Evolutionary conservation across 441 rosid genomes (phyloP), one percentile per base, ranked within the genome.

Genomic region (Syzygium syzygioides): DNA sequence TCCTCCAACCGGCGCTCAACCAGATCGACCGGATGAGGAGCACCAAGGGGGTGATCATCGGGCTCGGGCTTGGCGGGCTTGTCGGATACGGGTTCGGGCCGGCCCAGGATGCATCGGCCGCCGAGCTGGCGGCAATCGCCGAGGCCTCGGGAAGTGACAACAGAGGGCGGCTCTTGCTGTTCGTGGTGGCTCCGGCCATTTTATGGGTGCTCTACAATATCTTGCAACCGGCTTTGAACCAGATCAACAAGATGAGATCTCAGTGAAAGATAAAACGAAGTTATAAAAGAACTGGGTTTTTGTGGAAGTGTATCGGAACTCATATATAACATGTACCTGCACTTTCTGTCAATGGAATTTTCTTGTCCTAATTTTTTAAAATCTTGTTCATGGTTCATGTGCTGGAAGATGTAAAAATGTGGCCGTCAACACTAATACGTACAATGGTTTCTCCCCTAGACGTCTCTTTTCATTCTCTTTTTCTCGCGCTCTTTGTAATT

Each of bases 1-100:
- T 98, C 80, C 96, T 96, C 86, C 99, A 94, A 88, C 99, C 99
- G 6, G 98, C 99, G 19, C 92, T 98, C 7, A 98, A 98, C 93
- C 99, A 98, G 91, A 20, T 96, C 91, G 94, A 93, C 95, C 88
- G 92, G 71, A 96, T 98, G 99, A 86, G 96, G 25, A 92, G 92
- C 90, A 85, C 91, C 89, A 98, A 89, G 89, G 98, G 98, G 52
- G 87, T 96, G 88, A 86, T 93, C 32, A 88, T 94, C 2, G 99
- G 99, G 89, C 89, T 97, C 4, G 99, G 99, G 9, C 89, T 97
- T 1, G 96, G 96, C 10, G 97, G 97, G 45, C 89, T 95, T 71
- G 96, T 92, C 2, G 96, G 96, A 3, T 85, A 95, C 2, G 94
- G 95, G 41, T 90, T 94, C 45, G 68, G 92, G 89, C 60, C 91